Evolutionary conservation across 1,284 basidiomycete species (phyloP).

Genomic region (Sporisorium exsertum): DNA sequence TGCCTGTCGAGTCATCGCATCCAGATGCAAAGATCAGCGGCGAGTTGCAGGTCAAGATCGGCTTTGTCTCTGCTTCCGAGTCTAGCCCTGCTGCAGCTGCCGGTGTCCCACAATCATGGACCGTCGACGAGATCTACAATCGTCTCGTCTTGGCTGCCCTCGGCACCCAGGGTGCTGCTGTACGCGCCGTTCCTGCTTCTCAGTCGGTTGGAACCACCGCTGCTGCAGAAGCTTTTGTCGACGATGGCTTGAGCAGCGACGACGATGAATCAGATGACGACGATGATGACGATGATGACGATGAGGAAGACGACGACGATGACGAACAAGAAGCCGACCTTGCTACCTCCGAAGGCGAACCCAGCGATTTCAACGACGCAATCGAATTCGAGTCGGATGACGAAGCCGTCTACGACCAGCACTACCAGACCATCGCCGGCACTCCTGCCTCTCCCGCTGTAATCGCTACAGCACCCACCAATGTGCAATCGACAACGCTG

Average conservation of each 20-base stretch:
- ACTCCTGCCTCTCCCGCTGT: constrained; percentile 1
- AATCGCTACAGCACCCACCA: neutral
- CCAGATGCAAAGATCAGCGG: constrained; percentile 49
- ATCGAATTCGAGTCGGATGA: constrained; percentile 33
- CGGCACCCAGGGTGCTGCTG: constrained; percentile 37
- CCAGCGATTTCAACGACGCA: constrained; percentile 27
- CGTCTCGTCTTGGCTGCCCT: constrained; percentile 44
- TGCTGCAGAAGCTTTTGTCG: constrained; percentile 56
- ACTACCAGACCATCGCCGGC: constrained; percentile 46
- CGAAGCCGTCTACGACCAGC: constrained; percentile 39
- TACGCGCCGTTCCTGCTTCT: constrained; percentile 58
- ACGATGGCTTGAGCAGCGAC: constrained; percentile 55
- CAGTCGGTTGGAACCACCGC: constrained; percentile 58
- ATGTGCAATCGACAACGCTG: constrained; percentile 2
- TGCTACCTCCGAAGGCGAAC: constrained; percentile 30
- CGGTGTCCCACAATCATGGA: constrained; percentile 24
- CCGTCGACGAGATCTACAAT: constrained; percentile 47
- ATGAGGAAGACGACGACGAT: constrained; percentile 31
- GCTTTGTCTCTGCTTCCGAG: constrained; percentile 40
- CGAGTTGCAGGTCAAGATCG: constrained; percentile 57
- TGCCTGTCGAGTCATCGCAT: constrained; percentile 55
- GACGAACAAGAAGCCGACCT: constrained; percentile 27
- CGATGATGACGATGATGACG: constrained; percentile 37
- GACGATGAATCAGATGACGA: constrained; percentile 37
- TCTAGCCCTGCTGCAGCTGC: neutral